Evolutionary conservation across 306 rosid genomes (phyloP).

Genomic region (Sicyos baderoa): DNA sequence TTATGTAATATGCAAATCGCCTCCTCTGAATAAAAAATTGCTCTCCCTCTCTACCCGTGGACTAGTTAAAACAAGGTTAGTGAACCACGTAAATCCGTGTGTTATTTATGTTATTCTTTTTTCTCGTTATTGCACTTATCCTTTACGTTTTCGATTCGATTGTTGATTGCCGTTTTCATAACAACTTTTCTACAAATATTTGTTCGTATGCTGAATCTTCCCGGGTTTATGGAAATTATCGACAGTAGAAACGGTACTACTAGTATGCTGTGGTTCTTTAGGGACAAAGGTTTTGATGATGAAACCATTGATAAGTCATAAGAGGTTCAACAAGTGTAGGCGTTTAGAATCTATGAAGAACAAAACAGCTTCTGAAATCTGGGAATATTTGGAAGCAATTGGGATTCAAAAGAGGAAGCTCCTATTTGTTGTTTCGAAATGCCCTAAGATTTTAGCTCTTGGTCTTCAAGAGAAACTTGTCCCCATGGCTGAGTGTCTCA

Average conservation of each 20-base stretch:
- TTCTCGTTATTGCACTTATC: no score
- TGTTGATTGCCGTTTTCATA: no score
- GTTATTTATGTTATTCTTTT: no score
- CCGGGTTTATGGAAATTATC: conserved; percentile 42
- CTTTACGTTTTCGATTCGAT: no score
- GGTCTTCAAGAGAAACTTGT: conserved; percentile 75
- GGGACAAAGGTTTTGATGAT: conserved; percentile 85
- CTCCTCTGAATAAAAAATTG: no score
- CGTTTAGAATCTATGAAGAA: conserved; percentile 50
- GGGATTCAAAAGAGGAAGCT: conserved; percentile 83
- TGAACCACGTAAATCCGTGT: no score
- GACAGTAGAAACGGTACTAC: conserved; percentile 41
- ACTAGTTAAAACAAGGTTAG: no score
- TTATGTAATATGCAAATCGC: no score
- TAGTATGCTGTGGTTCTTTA: conserved; percentile 78
- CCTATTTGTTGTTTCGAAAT: conserved; percentile 70
- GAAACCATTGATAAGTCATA: conserved; percentile 41
- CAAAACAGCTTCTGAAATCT: conserved; percentile 67
- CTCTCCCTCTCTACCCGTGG: no score
- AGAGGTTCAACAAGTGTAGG: conserved; percentile 59
- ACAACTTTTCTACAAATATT: no score
- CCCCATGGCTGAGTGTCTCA: conserved; percentile 75
- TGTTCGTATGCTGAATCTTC: conserved; percentile 18
- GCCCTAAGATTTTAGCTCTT: conserved; percentile 61
- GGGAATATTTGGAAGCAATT: conserved; percentile 62